phyloP scores from a whole-genome alignment of 208 protist species.

The Acanthamoeba lenticulata region DNA sequence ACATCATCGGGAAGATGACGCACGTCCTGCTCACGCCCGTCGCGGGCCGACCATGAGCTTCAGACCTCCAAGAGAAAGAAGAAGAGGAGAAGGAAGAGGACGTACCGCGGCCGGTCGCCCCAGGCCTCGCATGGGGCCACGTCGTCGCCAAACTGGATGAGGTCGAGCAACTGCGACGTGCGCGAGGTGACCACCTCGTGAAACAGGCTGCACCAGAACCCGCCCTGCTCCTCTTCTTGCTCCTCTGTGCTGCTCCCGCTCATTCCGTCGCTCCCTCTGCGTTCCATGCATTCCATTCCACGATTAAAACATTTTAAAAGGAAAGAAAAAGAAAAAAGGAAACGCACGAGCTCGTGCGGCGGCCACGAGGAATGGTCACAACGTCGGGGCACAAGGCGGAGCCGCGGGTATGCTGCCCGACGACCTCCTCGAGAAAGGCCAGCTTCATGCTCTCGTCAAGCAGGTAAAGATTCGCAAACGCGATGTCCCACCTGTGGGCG shows the following conservation, averaged over 20 bases:
- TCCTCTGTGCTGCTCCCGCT: not conserved
- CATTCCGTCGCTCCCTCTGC: not conserved
- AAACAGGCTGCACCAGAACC: slow-evolving; percentile 8
- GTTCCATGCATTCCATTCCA: not conserved
- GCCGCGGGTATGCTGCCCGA: not conserved
- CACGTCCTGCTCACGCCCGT: not conserved
- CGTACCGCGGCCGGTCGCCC: not conserved
- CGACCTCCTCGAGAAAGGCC: not conserved
- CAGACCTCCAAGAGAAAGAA: not conserved
- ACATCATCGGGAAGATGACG: not conserved
- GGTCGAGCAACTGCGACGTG: not conserved
- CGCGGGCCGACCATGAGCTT: not conserved
- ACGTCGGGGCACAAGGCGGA: not conserved
- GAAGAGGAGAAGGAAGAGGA: not conserved
- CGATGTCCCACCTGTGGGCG: not conserved
- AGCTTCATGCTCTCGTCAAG: not conserved
- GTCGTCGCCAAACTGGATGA: not conserved
- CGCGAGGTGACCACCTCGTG: not conserved
- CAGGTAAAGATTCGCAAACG: slow-evolving; percentile 14
- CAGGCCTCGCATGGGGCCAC: not conserved
- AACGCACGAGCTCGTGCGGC: too few relatives aligned
- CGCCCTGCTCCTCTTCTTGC: not conserved
- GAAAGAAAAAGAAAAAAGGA: not conserved
- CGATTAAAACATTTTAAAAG: not conserved
- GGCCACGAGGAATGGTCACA: not conserved